Conservation (phyloP, 352 stramenopile genomes). For the Blastocystis sp. region DNA sequence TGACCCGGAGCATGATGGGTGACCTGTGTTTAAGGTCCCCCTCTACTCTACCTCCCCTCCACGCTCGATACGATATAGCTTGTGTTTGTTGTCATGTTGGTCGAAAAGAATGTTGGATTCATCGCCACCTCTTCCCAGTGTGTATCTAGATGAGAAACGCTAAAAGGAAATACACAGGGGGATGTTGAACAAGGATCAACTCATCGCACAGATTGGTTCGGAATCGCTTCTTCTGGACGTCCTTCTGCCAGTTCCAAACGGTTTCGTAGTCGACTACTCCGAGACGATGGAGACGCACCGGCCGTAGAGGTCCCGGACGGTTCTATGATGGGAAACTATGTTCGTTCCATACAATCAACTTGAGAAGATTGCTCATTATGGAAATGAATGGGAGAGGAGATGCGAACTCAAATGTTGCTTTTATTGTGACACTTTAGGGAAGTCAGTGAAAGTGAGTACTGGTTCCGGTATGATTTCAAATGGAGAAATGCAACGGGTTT, state of each 20-base stretch:
- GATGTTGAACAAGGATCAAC: constrained; percentile 55
- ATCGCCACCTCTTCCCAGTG: constrained; percentile 48
- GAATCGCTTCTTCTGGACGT: constrained; percentile 50
- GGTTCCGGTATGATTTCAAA: background rate
- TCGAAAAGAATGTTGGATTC: constrained; percentile 56
- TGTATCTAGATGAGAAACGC: constrained; percentile 17
- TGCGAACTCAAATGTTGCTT: no score
- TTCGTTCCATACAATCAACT: background rate
- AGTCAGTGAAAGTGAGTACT: background rate
- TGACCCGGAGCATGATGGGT: constrained; percentile 52
- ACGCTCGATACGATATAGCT: constrained; percentile 38
- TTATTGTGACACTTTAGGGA: background rate
- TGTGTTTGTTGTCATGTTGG: constrained; percentile 45
- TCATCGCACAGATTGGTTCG: constrained; percentile 47
- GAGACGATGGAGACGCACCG: constrained; percentile 28
- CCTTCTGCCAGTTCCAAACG: constrained; percentile 56
- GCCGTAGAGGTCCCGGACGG: background rate
- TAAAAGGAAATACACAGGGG: constrained; percentile 26
- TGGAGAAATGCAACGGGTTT: no score
- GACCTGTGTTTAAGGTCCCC: background rate
- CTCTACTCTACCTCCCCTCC: background rate
- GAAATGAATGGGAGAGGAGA: background rate
- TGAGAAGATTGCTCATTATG: constrained; percentile 29
- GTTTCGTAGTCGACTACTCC: constrained; percentile 47
- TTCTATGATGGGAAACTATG: background rate